These are phyloP conservation scores for Phytophthora megakarya DNA, from an alignment of 352 stramenopile genomes.

Conservation along the genomic window DNA sequence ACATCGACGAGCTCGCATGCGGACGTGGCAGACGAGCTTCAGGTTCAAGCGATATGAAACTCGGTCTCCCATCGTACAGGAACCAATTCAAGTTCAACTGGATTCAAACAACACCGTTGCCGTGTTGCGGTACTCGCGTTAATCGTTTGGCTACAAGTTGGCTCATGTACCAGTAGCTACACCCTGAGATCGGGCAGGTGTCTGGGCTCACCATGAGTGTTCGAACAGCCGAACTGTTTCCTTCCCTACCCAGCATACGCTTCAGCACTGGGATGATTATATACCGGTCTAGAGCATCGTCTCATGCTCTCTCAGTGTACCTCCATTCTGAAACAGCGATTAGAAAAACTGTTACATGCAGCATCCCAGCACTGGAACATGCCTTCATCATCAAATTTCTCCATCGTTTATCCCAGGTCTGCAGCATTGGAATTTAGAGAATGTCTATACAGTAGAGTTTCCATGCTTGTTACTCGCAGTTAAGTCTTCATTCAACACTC, in stretches of 20 bases:
- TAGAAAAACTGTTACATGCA: background rate
- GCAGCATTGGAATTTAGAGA: too few relatives aligned
- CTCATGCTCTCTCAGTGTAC: background rate
- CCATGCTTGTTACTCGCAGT: too few relatives aligned
- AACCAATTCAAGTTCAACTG: conserved; percentile 23
- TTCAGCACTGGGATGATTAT: too few relatives aligned
- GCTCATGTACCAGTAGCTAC: background rate
- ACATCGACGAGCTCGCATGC: conserved; percentile 3
- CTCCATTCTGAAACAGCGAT: too few relatives aligned
- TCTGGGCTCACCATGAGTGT: background rate
- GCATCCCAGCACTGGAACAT: background rate
- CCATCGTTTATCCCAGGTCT: too few relatives aligned
- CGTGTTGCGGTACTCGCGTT: too few relatives aligned
- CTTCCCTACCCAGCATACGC: too few relatives aligned
- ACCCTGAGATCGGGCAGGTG: background rate
- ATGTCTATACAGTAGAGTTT: too few relatives aligned
- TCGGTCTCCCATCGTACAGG: conserved; percentile 9
- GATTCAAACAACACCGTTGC: conserved; percentile 16
- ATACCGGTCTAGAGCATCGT: background rate
- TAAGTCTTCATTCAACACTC: too few relatives aligned
- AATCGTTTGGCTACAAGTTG: background rate
- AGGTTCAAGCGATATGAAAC: conserved; percentile 21
- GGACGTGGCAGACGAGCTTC: conserved; percentile 20
- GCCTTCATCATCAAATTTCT: too few relatives aligned
- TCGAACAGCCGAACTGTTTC: conserved; percentile 6